Evolutionary conservation across 768 basidiomycete species (phyloP), one percentile per base, ranked within the genome.

Genomic region (Lepiota venenata): DNA sequence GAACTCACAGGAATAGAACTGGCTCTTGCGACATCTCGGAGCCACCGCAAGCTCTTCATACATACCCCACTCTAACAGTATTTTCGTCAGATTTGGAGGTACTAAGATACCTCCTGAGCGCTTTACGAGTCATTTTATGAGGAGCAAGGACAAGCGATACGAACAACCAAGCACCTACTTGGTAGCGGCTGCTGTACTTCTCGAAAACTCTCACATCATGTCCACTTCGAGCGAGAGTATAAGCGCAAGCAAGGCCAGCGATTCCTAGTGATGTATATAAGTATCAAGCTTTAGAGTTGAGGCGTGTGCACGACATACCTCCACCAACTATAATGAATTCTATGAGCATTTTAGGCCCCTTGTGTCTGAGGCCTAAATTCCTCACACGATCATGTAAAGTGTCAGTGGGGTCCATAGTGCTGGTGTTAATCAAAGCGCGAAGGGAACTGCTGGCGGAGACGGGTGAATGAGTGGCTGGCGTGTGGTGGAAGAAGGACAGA

Each of bases 201-300:
- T 83, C 81, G 37, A 82, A 67, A 1, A 83, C 75, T 7, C 71
- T 69, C 4, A 82, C 80, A 7, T 66, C 69, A 58, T 83, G 82
- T 2, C 82, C 82, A 40, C 69, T 69, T 56, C 71, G 69, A 21
- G 71, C 70, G n/a, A 83, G 69, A 4, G 74, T 71, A 60, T 71
- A 73, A 4, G 80, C 82, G 47, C 73, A 74, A 1, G 82, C 73
- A 36, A 81, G 65, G 14, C 82, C 82, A 5, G 70, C 71, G 14
- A 82, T 66, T 12, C 78, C 77, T 75, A 40, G 18, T 35, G 20
- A 25, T 36, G 14, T 4, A 49, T 10, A 47, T 25, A 22, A 10
- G 15, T 32, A 44, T n/a, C 15, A 21, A 8, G 36, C 12, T 11
- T 39, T 3, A 2, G 15, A 15, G 39, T 18, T 39, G 16, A 32